A percentile compares a stretch with the other conserved stretches of the same genome.
These are phyloP conservation scores for Cercospora sp. DNA, from an alignment of 2,329 filamentous ascomycete species.

Conservation along the genomic window DNA sequence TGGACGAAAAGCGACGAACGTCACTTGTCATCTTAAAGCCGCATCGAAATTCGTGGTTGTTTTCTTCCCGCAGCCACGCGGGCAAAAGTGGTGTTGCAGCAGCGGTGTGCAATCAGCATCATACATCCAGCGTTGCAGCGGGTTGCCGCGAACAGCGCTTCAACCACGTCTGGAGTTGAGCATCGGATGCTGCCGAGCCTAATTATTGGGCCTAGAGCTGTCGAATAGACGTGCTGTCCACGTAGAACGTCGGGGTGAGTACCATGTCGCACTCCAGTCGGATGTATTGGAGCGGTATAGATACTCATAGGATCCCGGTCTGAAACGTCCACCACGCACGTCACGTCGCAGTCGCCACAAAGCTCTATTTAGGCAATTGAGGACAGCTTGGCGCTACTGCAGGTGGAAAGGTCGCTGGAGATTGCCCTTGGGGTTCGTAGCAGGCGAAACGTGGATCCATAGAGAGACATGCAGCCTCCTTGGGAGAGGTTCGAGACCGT, in stretches of 20 bases:
- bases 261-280: slow-evolving; percentile 1
- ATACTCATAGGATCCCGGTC: slow-evolving; percentile 8
- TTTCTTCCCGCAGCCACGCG: background rate
- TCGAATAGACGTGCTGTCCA: background rate
- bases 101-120: slow-evolving; percentile 10
- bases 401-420: background rate
- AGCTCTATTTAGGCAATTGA: background rate
- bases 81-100: background rate
- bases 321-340: slow-evolving; percentile 7
- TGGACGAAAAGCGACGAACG: slow-evolving; percentile 3
- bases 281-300: background rate
- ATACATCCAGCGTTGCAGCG: background rate
- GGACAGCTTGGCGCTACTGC: background rate
- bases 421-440: background rate
- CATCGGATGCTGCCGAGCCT: background rate
- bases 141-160: background rate
- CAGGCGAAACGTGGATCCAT: slow-evolving; percentile 3
- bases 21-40: slow-evolving; percentile 3
- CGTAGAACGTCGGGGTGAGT: background rate
- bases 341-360: slow-evolving; percentile 13
- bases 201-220: background rate
- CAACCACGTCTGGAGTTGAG: background rate
- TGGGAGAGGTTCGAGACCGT: background rate
- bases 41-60: slow-evolving; percentile 5
- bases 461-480: background rate